A percentile compares a stretch with the other conserved stretches of the same genome.
Conservation (phyloP, 1,284 basidiomycete species). For the Sporisorium exsertum region DNA sequence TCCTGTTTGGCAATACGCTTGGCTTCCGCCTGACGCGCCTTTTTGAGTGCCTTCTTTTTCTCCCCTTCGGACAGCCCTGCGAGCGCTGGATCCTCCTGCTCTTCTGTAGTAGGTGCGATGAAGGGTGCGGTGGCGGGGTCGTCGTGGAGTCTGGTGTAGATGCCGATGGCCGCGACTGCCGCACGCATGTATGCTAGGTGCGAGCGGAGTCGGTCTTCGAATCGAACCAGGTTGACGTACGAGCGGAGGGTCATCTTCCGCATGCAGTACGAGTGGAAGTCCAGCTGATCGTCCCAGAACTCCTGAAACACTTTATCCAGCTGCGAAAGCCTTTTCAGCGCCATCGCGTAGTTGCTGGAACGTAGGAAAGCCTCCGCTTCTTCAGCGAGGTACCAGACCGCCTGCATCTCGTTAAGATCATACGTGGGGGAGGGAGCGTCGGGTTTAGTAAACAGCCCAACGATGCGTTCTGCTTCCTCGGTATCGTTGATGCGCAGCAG, state of each 20-base stretch:
- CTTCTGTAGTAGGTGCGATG: slow-evolving; percentile 48
- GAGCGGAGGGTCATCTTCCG: slow-evolving; percentile 88
- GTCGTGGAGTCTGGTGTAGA: slow-evolving; percentile 74
- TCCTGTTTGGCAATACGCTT: slow-evolving; percentile 31
- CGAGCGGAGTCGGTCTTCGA: slow-evolving; percentile 83
- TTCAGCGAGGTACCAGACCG: slow-evolving; percentile 86
- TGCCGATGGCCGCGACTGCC: slow-evolving; percentile 78
- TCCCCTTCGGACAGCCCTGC: slow-evolving; percentile 26
- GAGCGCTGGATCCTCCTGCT: slow-evolving; percentile 34
- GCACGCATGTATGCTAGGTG: slow-evolving; percentile 82
- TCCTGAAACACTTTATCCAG: slow-evolving; percentile 87
- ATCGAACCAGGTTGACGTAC: slow-evolving; percentile 82
- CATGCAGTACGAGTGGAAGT: slow-evolving; percentile 96
- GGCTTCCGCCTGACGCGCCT: slow-evolving; percentile 40
- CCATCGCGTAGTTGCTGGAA: slow-evolving; percentile 79
- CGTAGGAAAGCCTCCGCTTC: slow-evolving; percentile 80
- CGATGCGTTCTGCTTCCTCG: slow-evolving; percentile 70
- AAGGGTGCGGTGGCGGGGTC: slow-evolving; percentile 64
- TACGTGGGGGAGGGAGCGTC: slow-evolving; percentile 77
- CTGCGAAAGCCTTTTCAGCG: slow-evolving; percentile 86
- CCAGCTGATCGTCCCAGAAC: slow-evolving; percentile 95
- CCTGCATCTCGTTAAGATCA: slow-evolving; percentile 97
- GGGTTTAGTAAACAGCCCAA: slow-evolving; percentile 65
- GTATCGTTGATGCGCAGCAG: slow-evolving; percentile 79
- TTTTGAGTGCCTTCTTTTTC: slow-evolving; percentile 48